Percentiles rank a stretch among this genome's conserved stretches.
Evolutionary conservation across 169 alveolate species (phyloP).

Genomic region (Theileria sp.): DNA sequence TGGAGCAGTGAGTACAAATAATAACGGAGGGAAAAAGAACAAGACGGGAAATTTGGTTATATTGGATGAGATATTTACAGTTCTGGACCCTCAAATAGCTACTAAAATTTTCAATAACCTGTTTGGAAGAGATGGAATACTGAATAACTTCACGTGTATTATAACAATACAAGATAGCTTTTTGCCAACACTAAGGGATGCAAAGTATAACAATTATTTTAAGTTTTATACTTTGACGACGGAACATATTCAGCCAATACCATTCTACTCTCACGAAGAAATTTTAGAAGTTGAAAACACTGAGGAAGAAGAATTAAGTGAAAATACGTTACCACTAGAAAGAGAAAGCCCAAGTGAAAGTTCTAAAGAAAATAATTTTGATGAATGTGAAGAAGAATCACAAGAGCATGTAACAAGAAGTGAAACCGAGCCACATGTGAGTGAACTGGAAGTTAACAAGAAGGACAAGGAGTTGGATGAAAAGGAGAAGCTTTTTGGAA

Average conservation of each 20-base stretch:
- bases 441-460: background rate
- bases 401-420: background rate
- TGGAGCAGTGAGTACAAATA: background rate
- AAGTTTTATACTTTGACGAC: background rate
- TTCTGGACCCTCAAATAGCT: constrained; percentile 53
- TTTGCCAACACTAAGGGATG: background rate
- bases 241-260: background rate
- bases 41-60: background rate
- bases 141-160: constrained; percentile 27
- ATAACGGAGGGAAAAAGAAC: background rate
- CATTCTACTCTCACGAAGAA: background rate
- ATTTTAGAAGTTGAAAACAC: background rate
- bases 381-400: background rate
- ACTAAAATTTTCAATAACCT: constrained; percentile 18
- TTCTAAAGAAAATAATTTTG: background rate
- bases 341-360: background rate
- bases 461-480: background rate
- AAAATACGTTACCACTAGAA: background rate
- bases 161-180: constrained; percentile 36
- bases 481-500: background rate
- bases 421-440: background rate
- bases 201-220: background rate
- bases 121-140: constrained; percentile 48
- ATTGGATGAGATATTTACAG: constrained; percentile 55
- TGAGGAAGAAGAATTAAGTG: background rate